Conservation (phyloP, 2,329 filamentous ascomycete species). For the Alternaria sp. region DNA sequence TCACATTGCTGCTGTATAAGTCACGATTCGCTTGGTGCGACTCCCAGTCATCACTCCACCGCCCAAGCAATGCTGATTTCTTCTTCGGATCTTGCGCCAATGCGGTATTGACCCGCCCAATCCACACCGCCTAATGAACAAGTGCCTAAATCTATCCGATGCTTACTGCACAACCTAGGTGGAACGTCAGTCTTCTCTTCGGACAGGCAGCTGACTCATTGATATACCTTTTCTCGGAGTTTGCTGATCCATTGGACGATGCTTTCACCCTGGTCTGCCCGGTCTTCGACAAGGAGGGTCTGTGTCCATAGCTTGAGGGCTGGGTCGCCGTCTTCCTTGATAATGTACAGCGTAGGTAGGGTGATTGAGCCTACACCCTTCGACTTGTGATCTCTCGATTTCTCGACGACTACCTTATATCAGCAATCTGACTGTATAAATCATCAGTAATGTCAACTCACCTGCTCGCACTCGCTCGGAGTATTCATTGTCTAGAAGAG, state of each 20-base stretch:
- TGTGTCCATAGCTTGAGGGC: slow-evolving; percentile 96
- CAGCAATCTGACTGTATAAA: background rate
- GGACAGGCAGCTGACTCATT: slow-evolving; percentile 16
- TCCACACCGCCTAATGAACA: slow-evolving; percentile 7
- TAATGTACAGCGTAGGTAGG: slow-evolving; percentile 90
- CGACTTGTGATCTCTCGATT: slow-evolving; percentile 85
- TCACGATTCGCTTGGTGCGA: background rate
- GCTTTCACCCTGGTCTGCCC: slow-evolving; percentile 91
- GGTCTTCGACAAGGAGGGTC: slow-evolving; percentile 91
- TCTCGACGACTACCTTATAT: slow-evolving; percentile 74
- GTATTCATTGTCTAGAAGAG: slow-evolving; percentile 92
- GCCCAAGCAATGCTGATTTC: background rate
- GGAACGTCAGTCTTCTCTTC: slow-evolving; percentile 17
- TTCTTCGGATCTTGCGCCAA: slow-evolving; percentile 1
- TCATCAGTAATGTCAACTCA: slow-evolving; percentile 1
- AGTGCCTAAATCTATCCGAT: background rate
- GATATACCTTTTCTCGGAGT: slow-evolving; percentile 88
- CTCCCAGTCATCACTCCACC: background rate
- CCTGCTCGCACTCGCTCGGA: slow-evolving; percentile 80
- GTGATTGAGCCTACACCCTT: slow-evolving; percentile 91
- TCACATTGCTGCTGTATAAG: slow-evolving; percentile 10
- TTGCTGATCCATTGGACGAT: slow-evolving; percentile 92
- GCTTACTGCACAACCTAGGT: slow-evolving; percentile 47
- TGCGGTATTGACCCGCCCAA: background rate
- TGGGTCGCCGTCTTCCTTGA: slow-evolving; percentile 94